These are phyloP conservation scores for Fragosphaeria purpurea DNA, from an alignment of 2,329 filamentous ascomycete species.

Conservation along the genomic window DNA sequence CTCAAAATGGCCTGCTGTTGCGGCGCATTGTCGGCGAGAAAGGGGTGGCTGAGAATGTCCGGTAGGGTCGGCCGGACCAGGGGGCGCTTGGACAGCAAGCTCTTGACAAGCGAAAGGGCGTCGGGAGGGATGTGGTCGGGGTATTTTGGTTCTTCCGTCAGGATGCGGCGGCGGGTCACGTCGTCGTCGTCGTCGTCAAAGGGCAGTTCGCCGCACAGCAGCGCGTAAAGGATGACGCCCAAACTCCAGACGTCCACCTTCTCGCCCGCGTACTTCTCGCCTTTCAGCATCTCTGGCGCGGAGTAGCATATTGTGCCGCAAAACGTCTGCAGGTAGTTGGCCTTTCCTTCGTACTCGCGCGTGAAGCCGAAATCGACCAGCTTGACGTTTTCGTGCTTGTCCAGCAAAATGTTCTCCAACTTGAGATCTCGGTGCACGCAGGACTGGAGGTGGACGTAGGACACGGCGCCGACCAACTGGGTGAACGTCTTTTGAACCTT, in stretches of 20 bases:
- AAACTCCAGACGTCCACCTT: conserved; percentile 97
- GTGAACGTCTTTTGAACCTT: conserved; percentile 95
- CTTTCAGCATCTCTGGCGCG: conserved; percentile 95
- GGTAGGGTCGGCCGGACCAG: conserved; percentile 70
- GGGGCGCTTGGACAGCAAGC: conserved; percentile 82
- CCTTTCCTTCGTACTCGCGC: conserved; percentile 88
- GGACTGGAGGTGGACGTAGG: conserved; percentile 87
- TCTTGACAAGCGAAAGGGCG: conserved; percentile 65
- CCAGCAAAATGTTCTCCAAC: conserved; percentile 89
- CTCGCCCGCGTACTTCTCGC: conserved; percentile 94
- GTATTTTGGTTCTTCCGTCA: conserved; percentile 76
- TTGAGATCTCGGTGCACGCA: conserved; percentile 97
- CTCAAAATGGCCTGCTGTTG: conserved; percentile 85
- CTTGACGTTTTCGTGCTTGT: conserved; percentile 96
- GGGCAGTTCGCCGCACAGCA: conserved; percentile 76
- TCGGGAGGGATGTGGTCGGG: conserved; percentile 70
- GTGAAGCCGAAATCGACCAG: conserved; percentile 97
- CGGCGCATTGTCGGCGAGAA: conserved; percentile 76
- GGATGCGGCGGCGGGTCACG: conserved; percentile 72
- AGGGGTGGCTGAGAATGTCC: conserved; percentile 81
- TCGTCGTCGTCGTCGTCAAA: conserved; percentile 95
- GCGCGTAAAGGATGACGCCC: conserved; percentile 73
- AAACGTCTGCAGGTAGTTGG: conserved; percentile 92
- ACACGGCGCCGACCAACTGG: conserved; percentile 87
- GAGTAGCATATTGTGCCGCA: conserved; percentile 97